A percentile compares a stretch with the other conserved stretches of the same genome.
phyloP scores from a whole-genome alignment of 495 filamentous ascomycete species.

The Neurospora sublineolata region DNA sequence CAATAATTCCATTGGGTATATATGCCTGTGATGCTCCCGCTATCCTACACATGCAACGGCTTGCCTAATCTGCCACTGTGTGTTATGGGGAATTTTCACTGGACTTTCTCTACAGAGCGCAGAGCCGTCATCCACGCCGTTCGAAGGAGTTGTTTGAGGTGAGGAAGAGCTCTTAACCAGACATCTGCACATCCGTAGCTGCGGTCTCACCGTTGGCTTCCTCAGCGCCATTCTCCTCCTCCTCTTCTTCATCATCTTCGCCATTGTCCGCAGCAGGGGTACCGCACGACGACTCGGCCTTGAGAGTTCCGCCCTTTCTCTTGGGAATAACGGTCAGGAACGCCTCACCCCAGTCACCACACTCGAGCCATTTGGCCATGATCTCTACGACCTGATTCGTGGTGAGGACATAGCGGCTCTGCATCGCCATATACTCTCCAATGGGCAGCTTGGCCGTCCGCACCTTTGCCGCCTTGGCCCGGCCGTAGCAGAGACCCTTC shows the following conservation, averaged over 20 bases:
- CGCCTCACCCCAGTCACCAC: conserved; percentile 78
- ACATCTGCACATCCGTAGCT: not conserved
- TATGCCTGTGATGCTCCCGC: not conserved
- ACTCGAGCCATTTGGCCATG: conserved; percentile 83
- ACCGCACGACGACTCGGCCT: not conserved
- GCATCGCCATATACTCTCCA: conserved; percentile 82
- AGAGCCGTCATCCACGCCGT: not conserved
- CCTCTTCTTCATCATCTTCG: conserved; percentile 15
- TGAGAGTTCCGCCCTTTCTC: conserved; percentile 62
- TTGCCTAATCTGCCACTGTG: not conserved
- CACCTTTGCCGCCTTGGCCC: conserved; percentile 60
- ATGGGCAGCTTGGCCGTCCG: conserved; percentile 87
- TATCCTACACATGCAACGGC: not conserved
- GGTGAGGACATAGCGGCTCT: conserved; percentile 66
- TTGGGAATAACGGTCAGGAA: conserved; percentile 80
- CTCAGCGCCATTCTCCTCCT: conserved; percentile 15
- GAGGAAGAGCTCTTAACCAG: not conserved
- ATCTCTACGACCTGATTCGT: conserved; percentile 96
- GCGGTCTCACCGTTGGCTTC: conserved; percentile 6
- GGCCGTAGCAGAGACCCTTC: conserved; percentile 85
- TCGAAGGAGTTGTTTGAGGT: not conserved
- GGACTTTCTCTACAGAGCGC: not conserved
- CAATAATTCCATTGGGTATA: not conserved
- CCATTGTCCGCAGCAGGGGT: conserved; percentile 12
- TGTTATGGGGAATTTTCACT: not conserved